Conservation (phyloP, 2,329 filamentous ascomycete genomes). For the Hortaea sp. region DNA sequence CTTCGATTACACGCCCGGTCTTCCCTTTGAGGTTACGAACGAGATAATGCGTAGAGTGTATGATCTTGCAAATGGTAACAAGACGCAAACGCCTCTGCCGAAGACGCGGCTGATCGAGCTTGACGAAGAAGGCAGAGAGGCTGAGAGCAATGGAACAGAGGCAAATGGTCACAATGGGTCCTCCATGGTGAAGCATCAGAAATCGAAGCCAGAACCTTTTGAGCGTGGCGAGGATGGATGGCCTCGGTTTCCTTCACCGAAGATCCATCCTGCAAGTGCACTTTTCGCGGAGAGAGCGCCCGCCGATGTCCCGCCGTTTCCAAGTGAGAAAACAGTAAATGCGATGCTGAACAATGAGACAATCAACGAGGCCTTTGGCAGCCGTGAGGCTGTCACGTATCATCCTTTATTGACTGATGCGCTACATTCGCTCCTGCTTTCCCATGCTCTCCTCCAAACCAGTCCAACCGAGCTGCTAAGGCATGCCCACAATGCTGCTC, state of each 20-base stretch:
- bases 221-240: slow-evolving; percentile 29
- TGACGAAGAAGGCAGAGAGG: slow-evolving; percentile 15
- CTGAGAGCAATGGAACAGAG: slow-evolving; percentile 10
- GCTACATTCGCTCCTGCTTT: slow-evolving; percentile 66
- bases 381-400: slow-evolving; percentile 61
- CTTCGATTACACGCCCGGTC: slow-evolving; percentile 68
- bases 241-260: slow-evolving; percentile 39
- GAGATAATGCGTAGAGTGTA: slow-evolving; percentile 50
- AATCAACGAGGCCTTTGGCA: slow-evolving; percentile 28
- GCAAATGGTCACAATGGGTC: slow-evolving; percentile 14
- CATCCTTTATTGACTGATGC: slow-evolving; percentile 72
- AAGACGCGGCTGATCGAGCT: slow-evolving; percentile 21
- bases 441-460: slow-evolving; percentile 70
- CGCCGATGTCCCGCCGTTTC: slow-evolving; percentile 57
- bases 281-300: slow-evolving; percentile 64
- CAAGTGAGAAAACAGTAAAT: slow-evolving; percentile 30
- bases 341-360: slow-evolving; percentile 18
- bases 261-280: slow-evolving; percentile 47
- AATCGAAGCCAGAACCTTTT: slow-evolving; percentile 19
- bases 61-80: slow-evolving; percentile 40
- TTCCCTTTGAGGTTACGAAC: slow-evolving; percentile 50
- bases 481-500: slow-evolving; percentile 72
- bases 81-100: slow-evolving; percentile 19
- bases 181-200: slow-evolving; percentile 36
- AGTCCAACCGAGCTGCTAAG: slow-evolving; percentile 66